phyloP scores from a whole-genome alignment of 805 yeast genomes.

The Metschnikowia vanudenii region DNA sequence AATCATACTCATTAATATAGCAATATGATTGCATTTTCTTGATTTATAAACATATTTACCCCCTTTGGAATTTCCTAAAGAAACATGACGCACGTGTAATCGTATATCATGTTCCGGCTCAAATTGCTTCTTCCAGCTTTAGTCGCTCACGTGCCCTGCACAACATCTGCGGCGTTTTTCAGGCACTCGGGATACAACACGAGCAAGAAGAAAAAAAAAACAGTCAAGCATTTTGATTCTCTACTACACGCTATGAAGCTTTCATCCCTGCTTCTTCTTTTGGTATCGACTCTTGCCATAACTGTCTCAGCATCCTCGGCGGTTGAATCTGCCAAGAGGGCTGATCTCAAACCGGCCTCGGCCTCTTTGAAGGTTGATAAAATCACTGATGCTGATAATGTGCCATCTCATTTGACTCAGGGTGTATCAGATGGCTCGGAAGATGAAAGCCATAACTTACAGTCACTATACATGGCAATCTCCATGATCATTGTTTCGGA shows the following conservation, averaged over 20 bases:
- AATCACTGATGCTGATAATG: conserved; percentile 13
- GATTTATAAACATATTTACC: too few relatives aligned
- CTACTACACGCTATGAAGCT: conserved; percentile 6
- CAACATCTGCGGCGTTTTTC: neutral
- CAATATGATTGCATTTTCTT: too few relatives aligned
- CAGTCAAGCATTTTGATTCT: neutral
- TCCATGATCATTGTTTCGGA: conserved; percentile 95
- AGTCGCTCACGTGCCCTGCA: too few relatives aligned
- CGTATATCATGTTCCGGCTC: too few relatives aligned
- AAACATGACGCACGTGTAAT: too few relatives aligned
- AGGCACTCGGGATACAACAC: too few relatives aligned
- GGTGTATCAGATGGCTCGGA: conserved; percentile 2
- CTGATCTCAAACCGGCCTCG: conserved; percentile 5
- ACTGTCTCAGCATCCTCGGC: conserved; percentile 3
- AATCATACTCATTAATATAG: too few relatives aligned
- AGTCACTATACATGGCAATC: conserved; percentile 71
- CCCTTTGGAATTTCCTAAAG: too few relatives aligned
- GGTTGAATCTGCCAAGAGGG: neutral
- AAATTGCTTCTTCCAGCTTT: too few relatives aligned
- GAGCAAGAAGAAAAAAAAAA: neutral
- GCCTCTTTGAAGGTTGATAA: conserved; percentile 11
- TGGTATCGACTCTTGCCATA: conserved; percentile 9
- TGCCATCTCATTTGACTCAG: conserved; percentile 6
- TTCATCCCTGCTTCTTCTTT: conserved; percentile 8
- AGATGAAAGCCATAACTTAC: conserved; percentile 11